Evolutionary conservation across 1,139 yeast species (phyloP), one percentile per base, ranked within the genome.

Genomic region (Hanseniaspora gamundiae): DNA sequence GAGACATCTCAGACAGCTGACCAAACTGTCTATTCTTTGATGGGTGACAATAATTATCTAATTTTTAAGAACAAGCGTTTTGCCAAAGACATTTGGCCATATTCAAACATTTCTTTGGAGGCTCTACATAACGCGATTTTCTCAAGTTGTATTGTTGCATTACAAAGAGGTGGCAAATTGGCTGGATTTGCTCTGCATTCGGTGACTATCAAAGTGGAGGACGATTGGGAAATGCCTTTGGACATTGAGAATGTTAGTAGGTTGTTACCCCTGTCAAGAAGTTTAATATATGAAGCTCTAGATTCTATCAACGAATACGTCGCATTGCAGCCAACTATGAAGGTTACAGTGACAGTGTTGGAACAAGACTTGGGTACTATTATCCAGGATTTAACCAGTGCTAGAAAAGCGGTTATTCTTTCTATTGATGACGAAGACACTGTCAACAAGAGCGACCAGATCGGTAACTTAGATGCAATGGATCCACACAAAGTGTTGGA

Each of bases 281-380:
- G 48, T 6, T 42, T 56, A 17, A 49, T 53, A 6, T 11, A 44
- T 10, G 42, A 49, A 11, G 39, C 45, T 2, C 38, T 59, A 7
- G 29, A 42, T 4, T 39, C 43, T 2, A 26, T 47, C 3, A 39
- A 42, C 2, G 46, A 46, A 9, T 33, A 33, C n/a, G 21, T 17
- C 10, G 36, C 36, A 8, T 19, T 33, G 20, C 36, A 91, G 60
- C 98, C 98, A 0, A 70, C 83, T 22, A 88, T 91, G 97, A 69
- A 73, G 36, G 80, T 86, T 5, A 69, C 69, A n/a, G 78, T 91
- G 1, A 73, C 71, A 43, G 81, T 80, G 1, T 70, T 71, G 44
- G 81, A 86, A 20, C 81, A 75, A 48, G 83, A 80, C 47, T 64
- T 91, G 52, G 98, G 98, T 17, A 72, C 71, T 39, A 94, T 91